phyloP scores from a whole-genome alignment of 163 green algal species.

The Chlorella variabilis region DNA sequence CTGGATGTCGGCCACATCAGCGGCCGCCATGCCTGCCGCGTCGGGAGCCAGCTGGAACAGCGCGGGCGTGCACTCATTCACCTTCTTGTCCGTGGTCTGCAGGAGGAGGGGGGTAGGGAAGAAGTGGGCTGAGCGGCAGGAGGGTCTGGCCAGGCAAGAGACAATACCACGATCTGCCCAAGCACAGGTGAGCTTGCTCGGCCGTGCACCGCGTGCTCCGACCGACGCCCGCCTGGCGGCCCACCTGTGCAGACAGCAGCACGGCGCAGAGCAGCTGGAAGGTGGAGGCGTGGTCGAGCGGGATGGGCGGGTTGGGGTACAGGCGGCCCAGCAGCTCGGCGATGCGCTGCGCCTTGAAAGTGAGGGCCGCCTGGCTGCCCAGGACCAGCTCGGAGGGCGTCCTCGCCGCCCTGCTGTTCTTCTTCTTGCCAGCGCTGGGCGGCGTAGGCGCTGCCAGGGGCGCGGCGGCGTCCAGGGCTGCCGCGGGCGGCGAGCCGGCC shows the following conservation, averaged over 20 bases:
- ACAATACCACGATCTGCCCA: background rate
- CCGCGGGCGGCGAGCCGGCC: background rate
- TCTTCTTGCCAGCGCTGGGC: constrained; percentile 23
- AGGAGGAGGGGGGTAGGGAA: background rate
- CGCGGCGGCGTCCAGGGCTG: background rate
- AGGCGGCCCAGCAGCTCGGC: constrained; percentile 66
- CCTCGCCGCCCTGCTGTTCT: background rate
- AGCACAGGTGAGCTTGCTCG: background rate
- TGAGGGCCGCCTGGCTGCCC: background rate
- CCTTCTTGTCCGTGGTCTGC: constrained; percentile 44
- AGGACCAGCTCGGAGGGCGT: constrained; percentile 17
- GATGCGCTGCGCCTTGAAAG: constrained; percentile 57
- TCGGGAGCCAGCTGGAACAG: constrained; percentile 75
- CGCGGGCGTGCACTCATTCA: constrained; percentile 78
- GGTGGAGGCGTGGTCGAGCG: constrained; percentile 65
- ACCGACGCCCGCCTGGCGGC: background rate
- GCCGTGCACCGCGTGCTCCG: background rate
- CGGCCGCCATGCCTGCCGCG: constrained; percentile 69
- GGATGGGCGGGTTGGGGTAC: constrained; percentile 77
- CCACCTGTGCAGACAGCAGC: constrained; percentile 79
- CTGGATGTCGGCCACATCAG: constrained; percentile 60
- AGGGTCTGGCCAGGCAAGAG: background rate
- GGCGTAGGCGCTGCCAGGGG: background rate
- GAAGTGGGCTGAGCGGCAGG: background rate
- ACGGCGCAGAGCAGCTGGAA: constrained; percentile 90